Conservation (phyloP, 139 green algal genomes). For the Coccomyxa sp. region DNA sequence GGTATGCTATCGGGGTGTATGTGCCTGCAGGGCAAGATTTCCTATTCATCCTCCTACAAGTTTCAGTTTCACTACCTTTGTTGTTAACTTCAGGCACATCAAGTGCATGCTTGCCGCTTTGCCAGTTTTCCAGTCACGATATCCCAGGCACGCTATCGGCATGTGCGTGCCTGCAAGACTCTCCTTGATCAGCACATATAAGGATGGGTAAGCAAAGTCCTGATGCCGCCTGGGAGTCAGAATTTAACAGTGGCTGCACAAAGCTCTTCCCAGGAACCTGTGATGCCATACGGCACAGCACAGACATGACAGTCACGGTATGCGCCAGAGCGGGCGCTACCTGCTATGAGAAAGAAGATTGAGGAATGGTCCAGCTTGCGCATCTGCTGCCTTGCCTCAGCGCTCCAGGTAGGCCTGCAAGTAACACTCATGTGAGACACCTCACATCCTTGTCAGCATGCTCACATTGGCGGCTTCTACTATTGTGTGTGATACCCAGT, state of each 20-base stretch:
- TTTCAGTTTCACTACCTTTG: too few species aligned
- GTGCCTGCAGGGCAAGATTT: conserved; percentile 7
- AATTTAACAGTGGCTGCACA: too few species aligned
- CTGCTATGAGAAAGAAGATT: conserved; percentile 44
- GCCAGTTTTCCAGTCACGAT: neutral
- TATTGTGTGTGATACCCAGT: neutral
- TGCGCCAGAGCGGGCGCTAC: too few species aligned
- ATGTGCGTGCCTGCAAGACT: neutral
- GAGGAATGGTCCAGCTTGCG: conserved; percentile 34
- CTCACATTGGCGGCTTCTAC: neutral
- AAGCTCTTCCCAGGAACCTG: too few species aligned
- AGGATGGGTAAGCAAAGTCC: too few species aligned
- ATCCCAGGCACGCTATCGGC: neutral
- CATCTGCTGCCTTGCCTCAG: conserved; percentile 15
- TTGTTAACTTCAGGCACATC: neutral
- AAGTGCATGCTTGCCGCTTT: neutral
- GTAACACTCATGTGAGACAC: too few species aligned
- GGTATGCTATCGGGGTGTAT: conserved; percentile 38
- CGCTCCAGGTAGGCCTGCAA: conserved; percentile 23
- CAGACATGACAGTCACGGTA: too few species aligned
- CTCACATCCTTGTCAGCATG: neutral
- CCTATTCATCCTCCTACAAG: too few species aligned
- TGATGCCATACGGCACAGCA: too few species aligned
- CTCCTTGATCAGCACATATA: too few species aligned
- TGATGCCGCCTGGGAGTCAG: too few species aligned